Evolutionary conservation across 176 grass and related monocot genomes (phyloP).

Genomic region (Alloteropsis semialata): DNA sequence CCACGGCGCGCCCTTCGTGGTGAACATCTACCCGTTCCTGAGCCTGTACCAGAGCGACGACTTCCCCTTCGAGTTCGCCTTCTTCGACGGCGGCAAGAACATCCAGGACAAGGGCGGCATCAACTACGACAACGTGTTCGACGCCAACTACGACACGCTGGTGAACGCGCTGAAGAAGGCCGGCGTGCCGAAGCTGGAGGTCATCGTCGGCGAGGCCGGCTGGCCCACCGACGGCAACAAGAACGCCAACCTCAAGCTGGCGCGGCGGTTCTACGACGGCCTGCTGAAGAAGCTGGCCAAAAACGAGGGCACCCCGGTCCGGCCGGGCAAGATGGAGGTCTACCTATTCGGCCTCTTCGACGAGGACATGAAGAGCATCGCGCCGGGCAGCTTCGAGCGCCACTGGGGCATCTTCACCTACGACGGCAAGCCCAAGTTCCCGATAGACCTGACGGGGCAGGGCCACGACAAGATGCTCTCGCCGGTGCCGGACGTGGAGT

Average conservation of each 20-base stretch:
- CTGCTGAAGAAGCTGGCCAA: slow-evolving; percentile 58
- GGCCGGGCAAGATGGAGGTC: slow-evolving; percentile 58
- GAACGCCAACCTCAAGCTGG: slow-evolving; percentile 39
- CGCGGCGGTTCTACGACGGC: slow-evolving; percentile 63
- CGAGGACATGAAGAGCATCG: slow-evolving; percentile 82
- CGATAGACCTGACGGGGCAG: slow-evolving; percentile 62
- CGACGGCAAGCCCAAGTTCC: slow-evolving; percentile 88
- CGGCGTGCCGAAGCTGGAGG: slow-evolving; percentile 58
- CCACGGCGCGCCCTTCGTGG: slow-evolving; percentile 56
- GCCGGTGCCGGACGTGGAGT: slow-evolving; percentile 42
- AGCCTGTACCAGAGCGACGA: slow-evolving; percentile 63
- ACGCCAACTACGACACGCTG: slow-evolving; percentile 87
- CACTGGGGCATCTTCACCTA: slow-evolving; percentile 87
- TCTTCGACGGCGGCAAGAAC: slow-evolving; percentile 55
- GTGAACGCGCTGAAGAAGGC: slow-evolving; percentile 73
- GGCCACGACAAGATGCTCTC: slow-evolving; percentile 47
- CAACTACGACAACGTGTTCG: slow-evolving; percentile 84
- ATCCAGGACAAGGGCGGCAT: slow-evolving; percentile 61
- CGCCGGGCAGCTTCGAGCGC: slow-evolving; percentile 65
- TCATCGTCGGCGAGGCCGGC: slow-evolving; percentile 75
- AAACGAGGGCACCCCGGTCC: slow-evolving; percentile 60
- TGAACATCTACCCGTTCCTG: slow-evolving; percentile 92
- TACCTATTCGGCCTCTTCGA: slow-evolving; percentile 84
- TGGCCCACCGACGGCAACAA: slow-evolving; percentile 92
- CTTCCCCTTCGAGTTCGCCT: slow-evolving; percentile 81